Evolutionary conservation across 2,329 filamentous ascomycete species (phyloP).

Genomic region (Xylaria sp.): DNA sequence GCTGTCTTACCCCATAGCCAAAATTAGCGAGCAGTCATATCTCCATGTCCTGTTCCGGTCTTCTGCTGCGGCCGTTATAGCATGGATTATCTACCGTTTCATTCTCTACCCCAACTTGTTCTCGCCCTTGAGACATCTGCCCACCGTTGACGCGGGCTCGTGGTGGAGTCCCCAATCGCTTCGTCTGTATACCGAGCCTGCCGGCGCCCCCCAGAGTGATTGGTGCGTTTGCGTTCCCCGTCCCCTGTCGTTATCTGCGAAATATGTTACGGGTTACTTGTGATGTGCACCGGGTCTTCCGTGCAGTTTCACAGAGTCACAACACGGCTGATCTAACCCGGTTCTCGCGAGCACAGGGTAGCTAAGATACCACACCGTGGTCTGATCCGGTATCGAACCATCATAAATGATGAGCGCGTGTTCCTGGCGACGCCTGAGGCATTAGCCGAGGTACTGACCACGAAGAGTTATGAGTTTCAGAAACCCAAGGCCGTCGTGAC

Average conservation of each 20-base stretch:
- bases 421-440: conserved; percentile 12
- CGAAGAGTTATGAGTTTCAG: conserved; percentile 16
- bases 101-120: conserved; percentile 19
- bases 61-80: conserved; percentile 1
- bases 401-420: conserved; percentile 12
- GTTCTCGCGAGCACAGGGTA: conserved; percentile 5
- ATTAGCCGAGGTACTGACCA: conserved; percentile 17
- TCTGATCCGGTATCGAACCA: conserved; percentile 13
- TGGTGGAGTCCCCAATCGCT: conserved; percentile 19
- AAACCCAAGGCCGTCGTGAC: conserved; percentile 13
- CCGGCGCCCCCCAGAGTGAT: conserved; percentile 12
- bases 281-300: not conserved
- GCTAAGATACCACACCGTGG: conserved; percentile 11
- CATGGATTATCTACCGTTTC: conserved; percentile 11
- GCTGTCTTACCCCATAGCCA: conserved; percentile 14
- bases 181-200: conserved; percentile 9
- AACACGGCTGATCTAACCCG: conserved; percentile 2
- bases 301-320: too few species aligned
- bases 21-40: conserved; percentile 6
- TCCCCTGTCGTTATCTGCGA: not conserved
- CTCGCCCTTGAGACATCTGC: conserved; percentile 18
- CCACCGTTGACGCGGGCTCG: conserved; percentile 14
- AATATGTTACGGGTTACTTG: not conserved
- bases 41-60: conserved; percentile 5
- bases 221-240: conserved; percentile 8